Evolutionary conservation across 805 yeast genomes (phyloP), one percentile per base, ranked within the genome.

Genomic region (Pichia pseudocactophila): DNA sequence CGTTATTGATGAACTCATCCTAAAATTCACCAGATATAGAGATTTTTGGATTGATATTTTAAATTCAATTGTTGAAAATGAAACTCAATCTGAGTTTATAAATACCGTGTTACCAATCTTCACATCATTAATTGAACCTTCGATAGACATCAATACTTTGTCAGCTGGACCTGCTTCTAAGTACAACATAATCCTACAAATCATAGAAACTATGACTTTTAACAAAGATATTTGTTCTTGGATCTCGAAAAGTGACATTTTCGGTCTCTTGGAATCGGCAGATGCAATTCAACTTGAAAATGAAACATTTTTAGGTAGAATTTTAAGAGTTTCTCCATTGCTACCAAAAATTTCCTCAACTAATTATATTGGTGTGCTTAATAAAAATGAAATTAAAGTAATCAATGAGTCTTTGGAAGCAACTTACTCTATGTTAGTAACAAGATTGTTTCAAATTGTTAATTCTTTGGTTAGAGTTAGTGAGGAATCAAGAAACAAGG

Each of bases 401-500:
- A 70, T 77, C 20, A 74, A 75, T 49, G 76, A 74, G 40, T 73
- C 88, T 0, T 57, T 81, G 20, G 84, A 80, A 52, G 64, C 75
- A 7, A 89, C 84, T 52, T 81, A 76, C 53, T 70, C 68, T 39
- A 72, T 75, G 34, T 58, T 79, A 2, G 43, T 80, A 30, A 80
- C 79, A 43, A 68, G 85, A 43, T 66, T 88, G 33, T 87, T 85
- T 55, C 71, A 66, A 49, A 76, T 92, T 32, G 62, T 80, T 40
- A 83, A 89, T 56, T 79, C 74, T 53, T 70, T 92, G 36, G 74
- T 92, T 12, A 71, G 97, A 48, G 85, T 87, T 0, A 78, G 87
- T 5, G 64, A 73, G 0, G 64, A 66, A 11, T 73, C 95, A 0
- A 73, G 97, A 47, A 65, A 66, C 30, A 78, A 66, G 33, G 55